Conservation (phyloP, 495 filamentous ascomycete species). For the Talaromyces borbonicus region DNA sequence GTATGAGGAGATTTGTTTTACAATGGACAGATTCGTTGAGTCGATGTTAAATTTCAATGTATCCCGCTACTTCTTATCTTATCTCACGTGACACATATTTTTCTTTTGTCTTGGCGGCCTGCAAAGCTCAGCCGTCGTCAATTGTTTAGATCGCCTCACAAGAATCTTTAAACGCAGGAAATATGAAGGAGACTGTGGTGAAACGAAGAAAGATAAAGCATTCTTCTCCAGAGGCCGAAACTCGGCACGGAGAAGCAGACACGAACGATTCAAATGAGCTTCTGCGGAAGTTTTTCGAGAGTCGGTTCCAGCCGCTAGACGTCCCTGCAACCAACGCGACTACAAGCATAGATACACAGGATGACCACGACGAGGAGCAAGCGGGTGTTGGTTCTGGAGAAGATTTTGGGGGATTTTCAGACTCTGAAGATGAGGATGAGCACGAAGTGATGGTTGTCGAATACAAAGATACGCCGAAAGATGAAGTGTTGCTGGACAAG, state of each 20-base stretch:
- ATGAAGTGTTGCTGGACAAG: conserved; percentile 45
- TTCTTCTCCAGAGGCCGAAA: conserved; percentile 11
- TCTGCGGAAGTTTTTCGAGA: conserved; percentile 78
- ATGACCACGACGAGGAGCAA: conserved; percentile 14
- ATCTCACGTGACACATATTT: conserved; percentile 31
- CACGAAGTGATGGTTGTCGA: conserved; percentile 55
- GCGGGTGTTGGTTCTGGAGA: conserved; percentile 38
- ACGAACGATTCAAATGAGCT: conserved; percentile 36
- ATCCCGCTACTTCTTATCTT: conserved; percentile 21
- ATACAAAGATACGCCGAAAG: conserved; percentile 34
- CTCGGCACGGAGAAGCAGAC: conserved; percentile 8
- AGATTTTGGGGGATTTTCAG: conserved; percentile 57
- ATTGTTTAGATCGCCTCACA: no score
- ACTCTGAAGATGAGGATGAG: conserved; percentile 28
- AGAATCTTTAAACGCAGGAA: no score
- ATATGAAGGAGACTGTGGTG: conserved; percentile 23
- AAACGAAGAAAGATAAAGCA: conserved; percentile 27
- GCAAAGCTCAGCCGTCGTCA: not conserved
- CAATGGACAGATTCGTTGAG: no score
- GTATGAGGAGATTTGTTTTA: not conserved
- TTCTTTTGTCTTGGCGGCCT: not conserved
- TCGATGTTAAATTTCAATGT: no score
- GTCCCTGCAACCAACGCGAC: conserved; percentile 7
- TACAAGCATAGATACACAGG: conserved; percentile 16
- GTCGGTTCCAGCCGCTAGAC: conserved; percentile 64